These are phyloP conservation scores for Fusarium stilboides DNA, from an alignment of 2,329 filamentous ascomycete genomes.

Conservation along the genomic window DNA sequence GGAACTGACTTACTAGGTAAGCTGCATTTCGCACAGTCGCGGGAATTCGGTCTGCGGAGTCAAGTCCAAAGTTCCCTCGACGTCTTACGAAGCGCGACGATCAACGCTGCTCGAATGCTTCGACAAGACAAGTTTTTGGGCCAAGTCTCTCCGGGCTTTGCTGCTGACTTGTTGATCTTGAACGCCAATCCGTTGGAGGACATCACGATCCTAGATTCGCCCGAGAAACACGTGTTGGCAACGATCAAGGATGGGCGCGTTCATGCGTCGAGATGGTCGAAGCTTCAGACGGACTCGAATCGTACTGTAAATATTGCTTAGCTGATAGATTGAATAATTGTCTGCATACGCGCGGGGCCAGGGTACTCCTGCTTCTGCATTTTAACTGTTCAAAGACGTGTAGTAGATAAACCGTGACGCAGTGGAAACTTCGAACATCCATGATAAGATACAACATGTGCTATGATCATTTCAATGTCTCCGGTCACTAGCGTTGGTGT, in stretches of 20 bases:
- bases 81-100: background rate
- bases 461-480: too few relatives aligned
- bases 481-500: too few relatives aligned
- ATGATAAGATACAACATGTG: background rate
- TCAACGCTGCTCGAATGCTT: background rate
- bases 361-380: too few relatives aligned
- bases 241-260: background rate
- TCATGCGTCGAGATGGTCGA: background rate
- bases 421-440: too few relatives aligned
- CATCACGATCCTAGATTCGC: background rate
- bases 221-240: background rate
- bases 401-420: too few relatives aligned
- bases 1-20: background rate
- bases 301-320: background rate
- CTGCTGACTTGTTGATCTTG: background rate
- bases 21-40: background rate
- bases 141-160: background rate
- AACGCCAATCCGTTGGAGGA: background rate
- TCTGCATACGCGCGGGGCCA: too few relatives aligned
- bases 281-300: background rate
- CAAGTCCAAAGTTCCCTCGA: constrained; percentile 1
- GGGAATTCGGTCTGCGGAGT: background rate
- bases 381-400: too few relatives aligned
- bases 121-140: background rate
- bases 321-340: background rate